These are phyloP conservation scores for Euptelea pleiosperma DNA, from an alignment of 164 flowering plant species.

Conservation along the genomic window DNA sequence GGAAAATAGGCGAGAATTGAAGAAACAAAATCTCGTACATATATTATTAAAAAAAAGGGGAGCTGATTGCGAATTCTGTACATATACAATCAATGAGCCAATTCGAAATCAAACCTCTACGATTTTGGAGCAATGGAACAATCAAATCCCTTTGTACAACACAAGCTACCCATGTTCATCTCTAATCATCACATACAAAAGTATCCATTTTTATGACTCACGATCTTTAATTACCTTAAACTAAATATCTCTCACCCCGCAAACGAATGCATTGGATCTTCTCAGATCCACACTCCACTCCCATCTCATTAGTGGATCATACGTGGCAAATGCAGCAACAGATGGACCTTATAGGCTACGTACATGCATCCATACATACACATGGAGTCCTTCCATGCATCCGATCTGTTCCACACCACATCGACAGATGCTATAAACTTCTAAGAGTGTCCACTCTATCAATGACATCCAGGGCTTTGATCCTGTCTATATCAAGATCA, in stretches of 20 bases:
- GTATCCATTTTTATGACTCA: conserved; percentile 1
- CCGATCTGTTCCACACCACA: too few relatives aligned
- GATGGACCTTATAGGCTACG: too few relatives aligned
- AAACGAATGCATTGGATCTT: too few relatives aligned
- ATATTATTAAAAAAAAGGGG: background rate
- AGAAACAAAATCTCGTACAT: background rate
- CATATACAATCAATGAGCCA: conserved; percentile 2
- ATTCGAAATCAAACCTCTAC: background rate
- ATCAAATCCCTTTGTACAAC: conserved; percentile 12
- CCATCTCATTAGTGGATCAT: background rate
- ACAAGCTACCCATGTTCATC: background rate
- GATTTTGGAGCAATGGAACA: background rate
- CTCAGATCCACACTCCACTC: background rate
- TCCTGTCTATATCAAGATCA: conserved; percentile 62
- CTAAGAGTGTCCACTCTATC: conserved; percentile 69
- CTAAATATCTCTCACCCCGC: background rate
- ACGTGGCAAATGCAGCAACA: too few relatives aligned
- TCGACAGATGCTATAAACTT: conserved; percentile 18
- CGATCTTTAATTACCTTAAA: conserved; percentile 8
- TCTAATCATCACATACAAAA: conserved; percentile 4
- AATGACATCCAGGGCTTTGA: conserved; percentile 82
- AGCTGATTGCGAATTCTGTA: conserved; percentile 11
- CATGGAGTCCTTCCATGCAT: too few relatives aligned
- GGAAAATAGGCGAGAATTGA: background rate
- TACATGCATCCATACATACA: too few relatives aligned